phyloP scores from a whole-genome alignment of 306 rosid species.

The Urtica urens region DNA sequence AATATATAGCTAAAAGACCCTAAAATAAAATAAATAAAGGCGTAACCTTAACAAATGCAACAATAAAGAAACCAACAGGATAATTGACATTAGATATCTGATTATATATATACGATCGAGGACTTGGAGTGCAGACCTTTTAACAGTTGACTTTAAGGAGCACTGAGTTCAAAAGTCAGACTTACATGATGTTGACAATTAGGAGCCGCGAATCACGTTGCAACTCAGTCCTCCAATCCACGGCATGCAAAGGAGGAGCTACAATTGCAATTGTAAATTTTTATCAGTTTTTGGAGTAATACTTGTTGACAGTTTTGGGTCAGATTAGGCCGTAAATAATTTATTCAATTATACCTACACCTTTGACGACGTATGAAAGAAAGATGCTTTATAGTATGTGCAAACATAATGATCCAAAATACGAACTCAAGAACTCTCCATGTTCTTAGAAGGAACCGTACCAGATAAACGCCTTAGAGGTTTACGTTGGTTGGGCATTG shows the following conservation, averaged over 20 bases:
- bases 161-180: not conserved
- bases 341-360: no score
- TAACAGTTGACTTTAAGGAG: not conserved
- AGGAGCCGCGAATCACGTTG: slow-evolving; percentile 30
- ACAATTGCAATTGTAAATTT: slow-evolving; percentile 48
- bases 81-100: no score
- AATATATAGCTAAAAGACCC: no score
- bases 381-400: no score
- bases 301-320: slow-evolving; percentile 56
- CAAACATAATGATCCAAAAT: no score
- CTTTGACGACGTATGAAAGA: no score
- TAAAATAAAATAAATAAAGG: no score
- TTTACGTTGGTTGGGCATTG: slow-evolving; percentile 30
- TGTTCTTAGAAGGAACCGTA: not conserved
- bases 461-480: not conserved
- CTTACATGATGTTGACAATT: slow-evolving; percentile 40
- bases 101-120: no score
- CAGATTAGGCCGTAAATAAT: slow-evolving; percentile 41
- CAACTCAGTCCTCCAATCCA: slow-evolving; percentile 41
- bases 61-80: no score
- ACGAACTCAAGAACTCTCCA: no score
- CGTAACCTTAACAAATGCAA: not conserved
- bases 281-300: slow-evolving; percentile 56
- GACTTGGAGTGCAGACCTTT: no score
- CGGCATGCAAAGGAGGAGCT: slow-evolving; percentile 48